These are phyloP conservation scores for Alternaria sp. DNA, from an alignment of 2,329 filamentous ascomycete species.

Conservation along the genomic window DNA sequence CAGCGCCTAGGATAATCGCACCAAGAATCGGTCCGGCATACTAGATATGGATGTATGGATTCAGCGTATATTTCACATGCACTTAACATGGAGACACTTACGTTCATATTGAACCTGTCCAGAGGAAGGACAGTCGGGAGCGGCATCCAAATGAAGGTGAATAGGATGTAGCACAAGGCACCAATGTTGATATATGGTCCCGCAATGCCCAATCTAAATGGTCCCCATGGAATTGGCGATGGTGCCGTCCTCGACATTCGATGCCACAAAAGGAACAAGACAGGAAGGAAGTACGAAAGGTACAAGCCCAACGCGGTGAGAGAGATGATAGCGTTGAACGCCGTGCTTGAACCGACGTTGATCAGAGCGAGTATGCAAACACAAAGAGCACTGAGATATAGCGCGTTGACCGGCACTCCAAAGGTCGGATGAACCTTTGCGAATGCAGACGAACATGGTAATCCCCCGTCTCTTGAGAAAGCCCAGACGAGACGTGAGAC, in stretches of 20 bases:
- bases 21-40: slow-evolving; percentile 39
- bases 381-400: slow-evolving; percentile 27
- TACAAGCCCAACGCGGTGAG: slow-evolving; percentile 40
- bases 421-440: slow-evolving; percentile 32
- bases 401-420: slow-evolving; percentile 29
- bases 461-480: slow-evolving; percentile 52
- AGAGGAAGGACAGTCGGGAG: slow-evolving; percentile 35
- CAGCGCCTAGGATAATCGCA: slow-evolving; percentile 28
- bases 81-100: too few species aligned
- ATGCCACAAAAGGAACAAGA: slow-evolving; percentile 33
- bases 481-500: slow-evolving; percentile 56
- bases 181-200: slow-evolving; percentile 33
- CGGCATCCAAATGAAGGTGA: slow-evolving; percentile 37
- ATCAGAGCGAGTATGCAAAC: slow-evolving; percentile 44
- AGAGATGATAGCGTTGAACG: slow-evolving; percentile 44
- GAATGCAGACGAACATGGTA: slow-evolving; percentile 48
- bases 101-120: slow-evolving; percentile 30
- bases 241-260: slow-evolving; percentile 17
- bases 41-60: too few species aligned
- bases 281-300: slow-evolving; percentile 41
- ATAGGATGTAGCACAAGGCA: slow-evolving; percentile 34
- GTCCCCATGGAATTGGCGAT: slow-evolving; percentile 26
- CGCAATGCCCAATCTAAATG: slow-evolving; percentile 30
- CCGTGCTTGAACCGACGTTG: slow-evolving; percentile 36
- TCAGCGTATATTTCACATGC: too few species aligned